Conservation (phyloP, 2,329 filamentous ascomycete genomes). For the Colletotrichum tamarilloi region DNA sequence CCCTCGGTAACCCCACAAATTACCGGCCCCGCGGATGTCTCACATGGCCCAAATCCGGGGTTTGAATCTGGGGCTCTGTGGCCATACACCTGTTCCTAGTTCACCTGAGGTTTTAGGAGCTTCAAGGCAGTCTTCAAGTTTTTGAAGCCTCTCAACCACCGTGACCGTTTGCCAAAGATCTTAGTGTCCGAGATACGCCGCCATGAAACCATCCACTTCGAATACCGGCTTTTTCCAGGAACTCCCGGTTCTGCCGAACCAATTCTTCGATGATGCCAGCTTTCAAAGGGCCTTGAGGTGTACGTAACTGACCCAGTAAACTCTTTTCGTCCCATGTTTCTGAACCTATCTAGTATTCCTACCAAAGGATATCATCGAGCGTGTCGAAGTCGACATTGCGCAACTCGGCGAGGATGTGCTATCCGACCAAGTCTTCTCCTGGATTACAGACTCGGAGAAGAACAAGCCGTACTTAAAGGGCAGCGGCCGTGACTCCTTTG, state of each 20-base stretch:
- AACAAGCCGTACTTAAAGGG: conserved; percentile 71
- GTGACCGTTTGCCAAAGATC: background rate
- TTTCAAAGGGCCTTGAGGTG: conserved; percentile 63
- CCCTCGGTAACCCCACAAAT: conserved; percentile 9
- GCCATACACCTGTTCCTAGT: background rate
- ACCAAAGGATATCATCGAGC: conserved; percentile 49
- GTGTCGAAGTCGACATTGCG: conserved; percentile 56
- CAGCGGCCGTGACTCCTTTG: conserved; percentile 70
- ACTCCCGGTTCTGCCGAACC: conserved; percentile 63
- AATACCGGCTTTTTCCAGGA: conserved; percentile 68
- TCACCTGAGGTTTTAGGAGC: background rate
- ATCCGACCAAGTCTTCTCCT: conserved; percentile 64
- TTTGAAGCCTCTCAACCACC: background rate
- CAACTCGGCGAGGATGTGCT: conserved; percentile 64
- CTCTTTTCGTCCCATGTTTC: background rate
- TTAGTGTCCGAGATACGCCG: background rate
- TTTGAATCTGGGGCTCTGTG: background rate
- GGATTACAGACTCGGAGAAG: conserved; percentile 72
- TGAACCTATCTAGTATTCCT: conserved; percentile 57
- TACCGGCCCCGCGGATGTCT: conserved; percentile 8
- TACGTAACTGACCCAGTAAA: conserved; percentile 43
- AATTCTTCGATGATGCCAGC: conserved; percentile 66
- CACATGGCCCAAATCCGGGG: background rate
- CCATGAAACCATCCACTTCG: conserved; percentile 58
- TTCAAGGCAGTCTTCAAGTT: background rate